A percentile compares a stretch with the other conserved stretches of the same genome.
Evolutionary conservation across 2,329 filamentous ascomycete genomes (phyloP).

Genomic region (Calonectria ilicicola): DNA sequence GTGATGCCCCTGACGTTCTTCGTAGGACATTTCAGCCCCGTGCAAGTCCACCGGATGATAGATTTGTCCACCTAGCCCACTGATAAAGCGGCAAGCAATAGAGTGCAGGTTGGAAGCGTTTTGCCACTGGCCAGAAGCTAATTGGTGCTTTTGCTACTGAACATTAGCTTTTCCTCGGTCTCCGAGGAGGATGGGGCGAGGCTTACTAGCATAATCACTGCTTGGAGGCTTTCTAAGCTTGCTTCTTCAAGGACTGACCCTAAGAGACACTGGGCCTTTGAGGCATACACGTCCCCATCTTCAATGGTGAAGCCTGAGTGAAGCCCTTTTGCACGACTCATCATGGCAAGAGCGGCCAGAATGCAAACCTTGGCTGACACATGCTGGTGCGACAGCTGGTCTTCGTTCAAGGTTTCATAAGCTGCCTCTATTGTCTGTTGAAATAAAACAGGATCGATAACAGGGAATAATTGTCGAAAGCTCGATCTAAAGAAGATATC

Average conservation of each 20-base stretch:
- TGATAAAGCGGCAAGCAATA: constrained; percentile 22
- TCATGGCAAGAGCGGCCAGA: constrained; percentile 11
- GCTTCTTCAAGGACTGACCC: background rate
- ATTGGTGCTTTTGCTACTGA: constrained; percentile 14
- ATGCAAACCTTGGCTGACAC: constrained; percentile 14
- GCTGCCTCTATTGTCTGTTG: constrained; percentile 15
- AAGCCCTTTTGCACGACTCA: background rate
- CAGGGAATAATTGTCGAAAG: constrained; percentile 11
- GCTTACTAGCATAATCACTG: constrained; percentile 19
- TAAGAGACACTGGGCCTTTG: background rate
- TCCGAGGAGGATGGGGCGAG: background rate
- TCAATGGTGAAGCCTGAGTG: background rate
- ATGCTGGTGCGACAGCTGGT: background rate
- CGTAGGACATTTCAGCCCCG: background rate
- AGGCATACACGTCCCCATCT: background rate
- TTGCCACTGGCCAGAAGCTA: constrained; percentile 14
- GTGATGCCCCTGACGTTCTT: constrained; percentile 45
- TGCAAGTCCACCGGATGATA: background rate
- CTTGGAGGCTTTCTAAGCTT: constrained; percentile 9
- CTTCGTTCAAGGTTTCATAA: background rate
- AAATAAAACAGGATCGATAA: constrained; percentile 17
- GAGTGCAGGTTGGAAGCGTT: constrained; percentile 15
- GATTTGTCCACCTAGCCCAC: constrained; percentile 18
- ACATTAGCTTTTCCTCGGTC: background rate
- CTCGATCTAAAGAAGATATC: constrained; percentile 10